A percentile compares a stretch with the other conserved stretches of the same genome.
These are phyloP conservation scores for Globisporangium nunn DNA, from an alignment of 352 stramenopile species.

Conservation along the genomic window DNA sequence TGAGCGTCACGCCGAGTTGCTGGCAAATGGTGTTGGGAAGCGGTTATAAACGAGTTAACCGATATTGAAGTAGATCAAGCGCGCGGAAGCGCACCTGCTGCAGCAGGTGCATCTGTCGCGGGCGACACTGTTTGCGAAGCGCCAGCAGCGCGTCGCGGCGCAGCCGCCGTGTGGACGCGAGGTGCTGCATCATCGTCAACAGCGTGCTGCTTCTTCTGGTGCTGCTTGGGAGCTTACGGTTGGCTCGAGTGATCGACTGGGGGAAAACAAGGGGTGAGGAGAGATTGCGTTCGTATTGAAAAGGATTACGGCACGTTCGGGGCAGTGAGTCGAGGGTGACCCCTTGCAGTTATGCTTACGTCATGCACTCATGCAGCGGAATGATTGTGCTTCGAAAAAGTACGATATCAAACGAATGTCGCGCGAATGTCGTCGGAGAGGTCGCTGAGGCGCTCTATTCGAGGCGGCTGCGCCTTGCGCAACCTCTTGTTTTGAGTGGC, in stretches of 20 bases:
- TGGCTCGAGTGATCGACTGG: background rate
- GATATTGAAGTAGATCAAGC: too few relatives aligned
- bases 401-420: background rate
- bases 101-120: slow-evolving; percentile 62
- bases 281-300: too few relatives aligned
- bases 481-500: background rate
- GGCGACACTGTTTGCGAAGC: slow-evolving; percentile 43
- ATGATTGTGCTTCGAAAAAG: too few relatives aligned
- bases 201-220: background rate
- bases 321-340: too few relatives aligned
- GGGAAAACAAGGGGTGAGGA: background rate
- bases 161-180: slow-evolving; percentile 54
- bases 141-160: slow-evolving; percentile 43
- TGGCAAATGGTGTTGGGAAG: slow-evolving; percentile 8
- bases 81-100: slow-evolving; percentile 41
- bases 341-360: too few relatives aligned
- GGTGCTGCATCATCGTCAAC: slow-evolving; percentile 20
- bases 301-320: too few relatives aligned
- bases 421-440: background rate
- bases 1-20: slow-evolving; percentile 61
- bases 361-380: too few relatives aligned
- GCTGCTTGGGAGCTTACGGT: too few relatives aligned
- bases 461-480: background rate
- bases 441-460: slow-evolving; percentile 1
- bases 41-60: too few relatives aligned